Evolutionary conservation across 2,329 filamentous ascomycete species (phyloP).

Genomic region (Scedosporium dehoogii): DNA sequence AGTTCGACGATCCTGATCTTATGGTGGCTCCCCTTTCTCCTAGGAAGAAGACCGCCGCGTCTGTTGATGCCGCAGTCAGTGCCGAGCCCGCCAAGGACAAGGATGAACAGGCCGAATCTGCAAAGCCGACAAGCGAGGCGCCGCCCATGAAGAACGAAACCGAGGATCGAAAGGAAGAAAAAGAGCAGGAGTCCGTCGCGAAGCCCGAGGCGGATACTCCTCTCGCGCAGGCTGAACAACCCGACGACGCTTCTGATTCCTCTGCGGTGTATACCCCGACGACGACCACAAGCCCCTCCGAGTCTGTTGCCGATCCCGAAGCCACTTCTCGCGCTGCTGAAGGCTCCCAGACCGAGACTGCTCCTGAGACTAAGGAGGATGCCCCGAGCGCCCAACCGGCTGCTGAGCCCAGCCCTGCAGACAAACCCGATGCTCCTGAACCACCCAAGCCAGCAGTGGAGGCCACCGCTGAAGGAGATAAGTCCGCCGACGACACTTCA

Average conservation of each 20-base stretch:
- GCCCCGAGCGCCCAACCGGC: neutral
- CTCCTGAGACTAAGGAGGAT: neutral
- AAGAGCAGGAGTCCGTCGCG: neutral
- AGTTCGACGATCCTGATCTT: conserved; percentile 46
- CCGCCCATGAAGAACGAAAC: neutral
- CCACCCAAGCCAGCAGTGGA: neutral
- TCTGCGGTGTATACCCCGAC: neutral
- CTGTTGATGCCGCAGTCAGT: neutral
- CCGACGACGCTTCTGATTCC: neutral
- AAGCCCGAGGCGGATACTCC: neutral
- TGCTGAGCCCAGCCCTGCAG: neutral
- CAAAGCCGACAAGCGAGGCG: neutral
- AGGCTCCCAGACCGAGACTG: neutral
- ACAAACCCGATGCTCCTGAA: neutral
- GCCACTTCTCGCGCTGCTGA: neutral
- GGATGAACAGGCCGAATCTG: neutral
- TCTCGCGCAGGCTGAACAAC: neutral
- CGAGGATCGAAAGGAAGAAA: no score
- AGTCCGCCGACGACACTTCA: no score
- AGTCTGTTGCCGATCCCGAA: neutral
- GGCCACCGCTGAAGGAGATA: neutral
- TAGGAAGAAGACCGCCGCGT: conserved; percentile 19
- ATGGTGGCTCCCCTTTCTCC: conserved; percentile 50
- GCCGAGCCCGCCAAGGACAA: neutral
- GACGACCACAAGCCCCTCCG: neutral